Conservation (phyloP, 1,284 basidiomycete genomes). For the Violaceomyces palustris region DNA sequence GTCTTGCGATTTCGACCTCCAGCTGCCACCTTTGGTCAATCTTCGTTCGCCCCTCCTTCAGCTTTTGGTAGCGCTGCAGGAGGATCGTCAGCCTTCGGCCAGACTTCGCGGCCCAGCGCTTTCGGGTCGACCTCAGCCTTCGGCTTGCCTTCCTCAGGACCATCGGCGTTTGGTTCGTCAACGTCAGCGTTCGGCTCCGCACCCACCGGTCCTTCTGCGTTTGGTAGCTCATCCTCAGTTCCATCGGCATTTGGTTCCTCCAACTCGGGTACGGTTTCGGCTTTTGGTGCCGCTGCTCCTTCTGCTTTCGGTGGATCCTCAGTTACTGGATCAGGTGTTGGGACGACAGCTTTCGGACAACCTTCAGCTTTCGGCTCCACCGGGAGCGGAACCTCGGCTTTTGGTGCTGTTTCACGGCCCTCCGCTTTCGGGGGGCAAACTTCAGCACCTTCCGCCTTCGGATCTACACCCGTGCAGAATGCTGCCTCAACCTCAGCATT, state of each 20-base stretch:
- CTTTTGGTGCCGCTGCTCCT: conserved; percentile 1
- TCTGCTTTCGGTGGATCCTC: conserved; percentile 14
- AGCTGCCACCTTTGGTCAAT: conserved; percentile 10
- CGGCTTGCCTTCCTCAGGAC: conserved; percentile 2
- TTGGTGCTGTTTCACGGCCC: background rate
- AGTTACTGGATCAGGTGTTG: too few relatives aligned
- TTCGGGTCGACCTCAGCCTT: conserved; percentile 7
- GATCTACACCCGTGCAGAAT: too few relatives aligned
- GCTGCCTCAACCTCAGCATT: conserved; percentile 5
- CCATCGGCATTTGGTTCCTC: conserved; percentile 7
- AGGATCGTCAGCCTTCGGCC: conserved; percentile 10
- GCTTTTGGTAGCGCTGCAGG: conserved; percentile 10
- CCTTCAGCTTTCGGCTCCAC: too few relatives aligned
- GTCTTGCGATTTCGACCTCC: background rate
- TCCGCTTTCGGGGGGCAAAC: background rate
- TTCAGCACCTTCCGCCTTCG: conserved; percentile 12
- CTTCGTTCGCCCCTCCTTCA: conserved; percentile 19
- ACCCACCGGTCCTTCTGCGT: conserved; percentile 5
- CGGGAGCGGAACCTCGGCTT: too few relatives aligned
- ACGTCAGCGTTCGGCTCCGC: conserved; percentile 6
- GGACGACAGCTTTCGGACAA: too few relatives aligned
- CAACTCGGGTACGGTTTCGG: conserved; percentile 3
- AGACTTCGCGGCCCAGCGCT: conserved; percentile 5
- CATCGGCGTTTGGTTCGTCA: conserved; percentile 6
- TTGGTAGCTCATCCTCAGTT: conserved; percentile 9